A percentile compares a stretch with the other conserved stretches of the same genome.
Conservation (phyloP, 495 filamentous ascomycete species). For the Daldinia loculata region DNA sequence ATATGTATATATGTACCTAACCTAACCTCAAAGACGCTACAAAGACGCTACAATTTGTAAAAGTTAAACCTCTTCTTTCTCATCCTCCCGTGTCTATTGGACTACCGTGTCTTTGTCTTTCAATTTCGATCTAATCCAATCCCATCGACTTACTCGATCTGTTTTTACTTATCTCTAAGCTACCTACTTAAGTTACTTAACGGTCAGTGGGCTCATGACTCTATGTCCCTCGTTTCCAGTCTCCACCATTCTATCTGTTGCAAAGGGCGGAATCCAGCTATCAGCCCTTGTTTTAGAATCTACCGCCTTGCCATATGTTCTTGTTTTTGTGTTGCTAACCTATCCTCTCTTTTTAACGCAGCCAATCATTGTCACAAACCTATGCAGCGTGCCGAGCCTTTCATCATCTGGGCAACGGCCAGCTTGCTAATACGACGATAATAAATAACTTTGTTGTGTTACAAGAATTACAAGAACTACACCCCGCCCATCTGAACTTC, state of each 20-base stretch:
- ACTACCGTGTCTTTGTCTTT: not conserved
- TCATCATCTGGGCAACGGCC: slow-evolving; percentile 27
- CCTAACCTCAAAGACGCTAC: not conserved
- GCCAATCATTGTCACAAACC: slow-evolving; percentile 25
- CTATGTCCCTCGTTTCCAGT: slow-evolving; percentile 15
- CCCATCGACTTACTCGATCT: slow-evolving; percentile 1
- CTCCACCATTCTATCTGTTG: slow-evolving; percentile 31
- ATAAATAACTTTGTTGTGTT: slow-evolving; percentile 16
- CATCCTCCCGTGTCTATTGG: not conserved
- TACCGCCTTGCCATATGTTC: slow-evolving; percentile 18
- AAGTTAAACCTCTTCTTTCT: not conserved
- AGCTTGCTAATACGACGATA: slow-evolving; percentile 33
- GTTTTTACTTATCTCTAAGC: slow-evolving; percentile 1
- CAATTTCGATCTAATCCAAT: not conserved
- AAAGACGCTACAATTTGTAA: not conserved
- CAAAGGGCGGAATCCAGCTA: slow-evolving; percentile 31
- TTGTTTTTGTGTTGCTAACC: slow-evolving; percentile 27
- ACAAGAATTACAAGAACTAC: slow-evolving; percentile 9
- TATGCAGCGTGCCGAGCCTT: slow-evolving; percentile 40
- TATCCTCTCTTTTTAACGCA: slow-evolving; percentile 8
- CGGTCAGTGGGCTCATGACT: not conserved
- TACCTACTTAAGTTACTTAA: not conserved
- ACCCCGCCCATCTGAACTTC: not conserved
- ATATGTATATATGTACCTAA: too few species aligned
- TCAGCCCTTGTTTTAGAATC: slow-evolving; percentile 39